Conservation (phyloP, 2,329 filamentous ascomycete genomes). For the Lecanosticta acicola region DNA sequence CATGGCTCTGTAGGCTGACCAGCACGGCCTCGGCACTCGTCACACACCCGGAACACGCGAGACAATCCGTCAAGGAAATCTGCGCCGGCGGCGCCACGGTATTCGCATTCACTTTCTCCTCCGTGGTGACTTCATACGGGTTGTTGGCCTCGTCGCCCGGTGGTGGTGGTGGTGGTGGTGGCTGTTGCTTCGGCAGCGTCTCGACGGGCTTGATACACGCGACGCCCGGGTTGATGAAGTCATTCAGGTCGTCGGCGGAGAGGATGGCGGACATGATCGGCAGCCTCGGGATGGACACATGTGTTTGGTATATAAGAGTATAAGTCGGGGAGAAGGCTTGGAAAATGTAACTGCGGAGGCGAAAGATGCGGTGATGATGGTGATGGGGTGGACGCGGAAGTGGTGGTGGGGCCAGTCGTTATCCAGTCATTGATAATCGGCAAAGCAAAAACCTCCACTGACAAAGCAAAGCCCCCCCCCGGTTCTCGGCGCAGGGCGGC, state of each 20-base stretch:
- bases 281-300: slow-evolving; percentile 29
- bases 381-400: neutral
- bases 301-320: slow-evolving; percentile 5
- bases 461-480: neutral
- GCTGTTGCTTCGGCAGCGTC: slow-evolving; percentile 65
- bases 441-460: slow-evolving; percentile 3
- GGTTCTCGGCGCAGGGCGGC: slow-evolving; percentile 4
- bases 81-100: slow-evolving; percentile 65
- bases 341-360: too few relatives aligned
- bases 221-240: slow-evolving; percentile 96
- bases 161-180: too few relatives aligned
- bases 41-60: slow-evolving; percentile 95
- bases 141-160: slow-evolving; percentile 37
- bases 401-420: slow-evolving; percentile 10
- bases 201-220: slow-evolving; percentile 98
- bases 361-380: neutral
- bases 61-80: slow-evolving; percentile 93
- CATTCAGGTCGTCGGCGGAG: slow-evolving; percentile 92
- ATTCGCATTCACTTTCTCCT: slow-evolving; percentile 61
- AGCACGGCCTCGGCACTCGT: slow-evolving; percentile 97
- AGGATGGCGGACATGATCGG: slow-evolving; percentile 85
- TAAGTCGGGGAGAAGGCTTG: neutral
- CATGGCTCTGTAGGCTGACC: slow-evolving; percentile 87
- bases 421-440: slow-evolving; percentile 9
- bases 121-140: slow-evolving; percentile 82